These are phyloP conservation scores for Rhodosporidiobolus odoratus DNA, from an alignment of 768 basidiomycete species.

Conservation along the genomic window DNA sequence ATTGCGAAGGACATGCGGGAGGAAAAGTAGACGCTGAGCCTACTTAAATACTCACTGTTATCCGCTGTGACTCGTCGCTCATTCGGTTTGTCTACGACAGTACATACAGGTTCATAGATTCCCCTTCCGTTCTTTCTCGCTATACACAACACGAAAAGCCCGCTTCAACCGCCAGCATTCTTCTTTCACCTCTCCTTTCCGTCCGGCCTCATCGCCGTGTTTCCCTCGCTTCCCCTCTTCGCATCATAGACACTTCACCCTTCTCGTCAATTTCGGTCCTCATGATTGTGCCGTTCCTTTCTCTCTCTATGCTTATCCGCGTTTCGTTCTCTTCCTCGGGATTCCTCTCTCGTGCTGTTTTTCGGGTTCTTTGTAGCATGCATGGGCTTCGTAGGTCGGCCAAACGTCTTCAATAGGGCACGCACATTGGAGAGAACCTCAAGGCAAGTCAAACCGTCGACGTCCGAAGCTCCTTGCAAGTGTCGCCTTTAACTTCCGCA, in stretches of 20 bases:
- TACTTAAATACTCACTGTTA: no score
- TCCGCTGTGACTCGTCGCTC: no score
- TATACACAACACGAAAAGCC: not conserved
- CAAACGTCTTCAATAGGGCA: no score
- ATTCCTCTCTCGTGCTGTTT: not conserved
- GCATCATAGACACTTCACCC: not conserved
- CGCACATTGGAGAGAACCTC: no score
- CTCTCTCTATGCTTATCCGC: not conserved
- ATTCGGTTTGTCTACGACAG: no score
- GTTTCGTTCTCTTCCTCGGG: not conserved
- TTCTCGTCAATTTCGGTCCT: not conserved
- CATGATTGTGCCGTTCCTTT: not conserved
- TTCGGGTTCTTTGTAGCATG: not conserved
- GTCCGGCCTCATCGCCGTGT: not conserved
- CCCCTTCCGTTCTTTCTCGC: not conserved
- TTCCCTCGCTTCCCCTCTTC: not conserved
- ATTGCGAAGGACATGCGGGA: not conserved
- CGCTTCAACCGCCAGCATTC: not conserved
- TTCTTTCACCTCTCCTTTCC: not conserved
- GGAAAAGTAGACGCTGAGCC: no score
- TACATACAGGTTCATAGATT: no score
- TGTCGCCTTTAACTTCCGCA: no score
- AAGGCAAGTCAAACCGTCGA: no score
- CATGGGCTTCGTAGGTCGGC: not conserved
- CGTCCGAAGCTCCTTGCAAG: no score